Evolutionary conservation across 371 early-diverging fungal genomes (phyloP).

Genomic region (Rhizopus sp.): DNA sequence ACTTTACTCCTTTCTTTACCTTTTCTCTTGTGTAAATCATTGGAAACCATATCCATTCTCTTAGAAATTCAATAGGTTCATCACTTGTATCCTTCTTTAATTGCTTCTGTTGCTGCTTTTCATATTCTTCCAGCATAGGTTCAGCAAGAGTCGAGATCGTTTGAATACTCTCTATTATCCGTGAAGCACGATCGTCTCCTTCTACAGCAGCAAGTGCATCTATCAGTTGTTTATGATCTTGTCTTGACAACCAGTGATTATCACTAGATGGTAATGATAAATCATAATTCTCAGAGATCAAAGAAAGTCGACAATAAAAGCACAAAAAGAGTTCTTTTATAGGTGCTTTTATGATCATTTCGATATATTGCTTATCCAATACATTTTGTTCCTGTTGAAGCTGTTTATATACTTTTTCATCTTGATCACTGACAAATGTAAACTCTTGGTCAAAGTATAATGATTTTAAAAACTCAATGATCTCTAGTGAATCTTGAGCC

Average conservation of each 20-base stretch:
- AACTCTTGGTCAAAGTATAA: slow-evolving; percentile 31
- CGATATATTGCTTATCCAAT: neutral
- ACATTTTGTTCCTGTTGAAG: neutral
- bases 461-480: slow-evolving; percentile 23
- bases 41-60: slow-evolving; percentile 53
- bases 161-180: slow-evolving; percentile 33
- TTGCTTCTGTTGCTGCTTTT: neutral
- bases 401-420: slow-evolving; percentile 4
- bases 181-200: slow-evolving; percentile 24
- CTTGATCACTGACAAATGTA: slow-evolving; percentile 12
- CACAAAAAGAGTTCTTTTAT: slow-evolving; percentile 4
- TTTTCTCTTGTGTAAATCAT: slow-evolving; percentile 52
- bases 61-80: slow-evolving; percentile 26
- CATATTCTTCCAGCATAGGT: slow-evolving; percentile 11
- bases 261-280: slow-evolving; percentile 24
- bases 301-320: slow-evolving; percentile 13
- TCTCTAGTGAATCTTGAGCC: slow-evolving; percentile 18
- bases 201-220: slow-evolving; percentile 7
- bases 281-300: slow-evolving; percentile 8
- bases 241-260: slow-evolving; percentile 36
- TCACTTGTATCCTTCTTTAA: neutral
- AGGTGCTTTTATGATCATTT: slow-evolving; percentile 23
- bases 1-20: slow-evolving; percentile 17
- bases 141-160: slow-evolving; percentile 24
- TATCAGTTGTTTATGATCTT: slow-evolving; percentile 25